These are phyloP conservation scores for Suillus sp. DNA, from an alignment of 768 basidiomycete species.

Conservation along the genomic window DNA sequence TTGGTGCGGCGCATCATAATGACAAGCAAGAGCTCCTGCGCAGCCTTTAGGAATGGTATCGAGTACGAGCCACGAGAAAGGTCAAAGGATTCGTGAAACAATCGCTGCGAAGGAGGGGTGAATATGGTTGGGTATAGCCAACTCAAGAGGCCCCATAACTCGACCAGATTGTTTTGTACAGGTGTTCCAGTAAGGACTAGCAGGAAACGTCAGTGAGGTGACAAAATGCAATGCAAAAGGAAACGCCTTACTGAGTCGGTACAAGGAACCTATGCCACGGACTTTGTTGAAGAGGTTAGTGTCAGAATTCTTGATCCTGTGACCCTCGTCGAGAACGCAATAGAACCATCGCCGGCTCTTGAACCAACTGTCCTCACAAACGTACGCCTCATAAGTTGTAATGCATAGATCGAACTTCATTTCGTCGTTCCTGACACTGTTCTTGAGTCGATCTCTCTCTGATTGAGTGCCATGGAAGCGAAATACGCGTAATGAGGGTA, in stretches of 20 bases:
- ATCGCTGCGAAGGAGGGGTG: constrained; percentile 45
- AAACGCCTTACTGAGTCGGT: constrained; percentile 50
- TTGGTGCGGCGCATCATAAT: constrained; percentile 69
- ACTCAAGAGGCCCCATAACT: constrained; percentile 57
- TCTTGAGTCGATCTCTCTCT: constrained; percentile 60
- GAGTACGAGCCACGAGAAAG: constrained; percentile 55
- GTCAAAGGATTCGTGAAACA: constrained; percentile 57
- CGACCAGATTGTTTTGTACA: constrained; percentile 64
- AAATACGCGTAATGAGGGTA: constrained; percentile 51
- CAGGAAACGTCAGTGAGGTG: background rate
- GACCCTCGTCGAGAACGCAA: constrained; percentile 66
- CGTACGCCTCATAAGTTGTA: constrained; percentile 70
- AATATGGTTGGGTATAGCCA: constrained; percentile 61
- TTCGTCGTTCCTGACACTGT: constrained; percentile 38
- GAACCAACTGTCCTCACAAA: constrained; percentile 60
- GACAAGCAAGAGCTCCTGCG: constrained; percentile 48
- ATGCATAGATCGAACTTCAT: constrained; percentile 51
- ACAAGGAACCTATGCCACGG: constrained; percentile 56
- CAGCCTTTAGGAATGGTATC: constrained; percentile 47
- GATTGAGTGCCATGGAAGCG: constrained; percentile 61
- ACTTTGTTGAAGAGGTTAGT: constrained; percentile 54
- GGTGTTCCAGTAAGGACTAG: constrained; percentile 74
- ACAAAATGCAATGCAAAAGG: background rate
- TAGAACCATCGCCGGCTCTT: constrained; percentile 60
- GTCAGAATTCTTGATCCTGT: constrained; percentile 71